Percentiles rank a stretch among this genome's conserved stretches.
Conservation (phyloP, 2,329 filamentous ascomycete species). For the Aspergillus fijiensis region DNA sequence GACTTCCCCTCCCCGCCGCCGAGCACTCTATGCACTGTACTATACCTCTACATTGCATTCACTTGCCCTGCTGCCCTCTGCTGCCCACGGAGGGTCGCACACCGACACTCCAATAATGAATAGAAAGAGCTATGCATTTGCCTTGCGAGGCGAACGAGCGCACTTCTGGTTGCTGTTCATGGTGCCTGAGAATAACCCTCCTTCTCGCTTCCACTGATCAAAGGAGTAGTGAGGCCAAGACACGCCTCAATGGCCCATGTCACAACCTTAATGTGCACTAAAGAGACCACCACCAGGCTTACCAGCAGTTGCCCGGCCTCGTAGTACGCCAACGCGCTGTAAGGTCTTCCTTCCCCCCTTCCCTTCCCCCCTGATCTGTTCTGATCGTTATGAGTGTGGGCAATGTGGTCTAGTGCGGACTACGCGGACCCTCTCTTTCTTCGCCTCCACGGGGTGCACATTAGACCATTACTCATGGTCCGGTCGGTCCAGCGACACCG, state of each 20-base stretch:
- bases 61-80: background rate
- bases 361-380: background rate
- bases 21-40: background rate
- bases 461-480: background rate
- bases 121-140: background rate
- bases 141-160: slow-evolving; percentile 13
- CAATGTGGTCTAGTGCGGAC: background rate
- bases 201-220: background rate
- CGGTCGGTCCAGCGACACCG: background rate
- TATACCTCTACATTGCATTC: background rate
- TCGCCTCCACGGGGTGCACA: background rate
- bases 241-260: background rate
- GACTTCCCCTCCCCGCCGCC: background rate
- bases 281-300: background rate
- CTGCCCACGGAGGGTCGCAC: too few species aligned
- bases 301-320: background rate
- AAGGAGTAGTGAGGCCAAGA: background rate
- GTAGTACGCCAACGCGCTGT: background rate
- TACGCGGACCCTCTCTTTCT: background rate
- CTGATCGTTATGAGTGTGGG: background rate
- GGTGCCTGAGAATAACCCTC: slow-evolving; percentile 6
- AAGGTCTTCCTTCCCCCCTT: background rate
- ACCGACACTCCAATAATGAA: background rate
- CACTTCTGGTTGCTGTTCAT: slow-evolving; percentile 2
- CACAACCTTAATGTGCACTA: slow-evolving; percentile 7